Conservation (phyloP, 2,329 filamentous ascomycete genomes). For the Cordyceps tenuipes region DNA sequence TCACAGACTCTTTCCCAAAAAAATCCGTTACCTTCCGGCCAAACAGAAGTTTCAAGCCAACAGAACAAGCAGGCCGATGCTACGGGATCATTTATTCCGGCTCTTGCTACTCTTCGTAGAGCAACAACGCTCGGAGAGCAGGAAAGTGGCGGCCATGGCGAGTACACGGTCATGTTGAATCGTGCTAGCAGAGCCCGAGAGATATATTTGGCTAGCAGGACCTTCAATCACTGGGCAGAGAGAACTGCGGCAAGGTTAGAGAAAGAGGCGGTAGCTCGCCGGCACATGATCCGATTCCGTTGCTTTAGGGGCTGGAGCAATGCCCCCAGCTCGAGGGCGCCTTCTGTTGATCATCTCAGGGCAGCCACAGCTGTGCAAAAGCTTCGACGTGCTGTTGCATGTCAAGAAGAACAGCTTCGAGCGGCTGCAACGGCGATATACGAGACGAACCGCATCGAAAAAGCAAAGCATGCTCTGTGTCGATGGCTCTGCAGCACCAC, state of each 20-base stretch:
- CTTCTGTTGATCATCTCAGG: slow-evolving; percentile 23
- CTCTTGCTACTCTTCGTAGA: background rate
- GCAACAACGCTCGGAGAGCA: background rate
- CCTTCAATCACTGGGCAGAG: slow-evolving; percentile 51
- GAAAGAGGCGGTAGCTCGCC: slow-evolving; percentile 58
- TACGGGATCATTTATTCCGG: background rate
- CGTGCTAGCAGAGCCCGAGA: slow-evolving; percentile 57
- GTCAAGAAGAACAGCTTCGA: slow-evolving; percentile 22
- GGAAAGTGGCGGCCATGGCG: slow-evolving; percentile 2
- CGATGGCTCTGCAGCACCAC: slow-evolving; percentile 22
- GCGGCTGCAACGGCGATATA: slow-evolving; percentile 19
- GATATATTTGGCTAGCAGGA: slow-evolving; percentile 45
- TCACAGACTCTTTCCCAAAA: background rate
- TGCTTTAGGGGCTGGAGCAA: slow-evolving; percentile 30
- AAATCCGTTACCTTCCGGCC: background rate
- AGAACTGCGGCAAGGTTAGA: slow-evolving; percentile 56
- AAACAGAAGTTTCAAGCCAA: background rate
- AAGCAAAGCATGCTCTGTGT: slow-evolving; percentile 16
- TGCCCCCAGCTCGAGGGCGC: slow-evolving; percentile 23
- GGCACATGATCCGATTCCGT: slow-evolving; percentile 57
- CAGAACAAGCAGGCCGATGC: background rate
- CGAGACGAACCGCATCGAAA: slow-evolving; percentile 16
- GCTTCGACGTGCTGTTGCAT: slow-evolving; percentile 22
- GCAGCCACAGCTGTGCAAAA: slow-evolving; percentile 25
- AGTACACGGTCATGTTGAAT: slow-evolving; percentile 21